Conservation (phyloP, 345 rosid genomes). For the Hevea brasiliensis region DNA sequence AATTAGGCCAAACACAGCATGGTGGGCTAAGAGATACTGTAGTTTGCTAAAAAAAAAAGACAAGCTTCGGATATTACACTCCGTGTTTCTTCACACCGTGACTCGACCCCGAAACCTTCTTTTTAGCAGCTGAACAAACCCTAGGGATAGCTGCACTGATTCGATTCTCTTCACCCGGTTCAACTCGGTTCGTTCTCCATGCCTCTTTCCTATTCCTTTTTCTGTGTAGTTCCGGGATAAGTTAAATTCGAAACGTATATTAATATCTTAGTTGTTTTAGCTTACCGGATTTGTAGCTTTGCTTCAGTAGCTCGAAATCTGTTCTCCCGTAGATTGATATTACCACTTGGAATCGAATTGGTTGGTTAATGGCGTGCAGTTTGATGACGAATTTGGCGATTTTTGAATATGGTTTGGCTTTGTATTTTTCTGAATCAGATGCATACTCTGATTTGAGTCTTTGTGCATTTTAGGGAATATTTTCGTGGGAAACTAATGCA, state of each 20-base stretch:
- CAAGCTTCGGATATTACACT: no score
- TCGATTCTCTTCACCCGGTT: not conserved
- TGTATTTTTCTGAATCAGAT: not conserved
- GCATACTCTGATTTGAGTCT: not conserved
- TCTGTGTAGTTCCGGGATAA: not conserved
- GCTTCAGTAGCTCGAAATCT: not conserved
- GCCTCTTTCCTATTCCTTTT: not conserved
- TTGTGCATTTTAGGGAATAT: not conserved
- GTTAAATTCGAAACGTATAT: not conserved
- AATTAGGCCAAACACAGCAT: no score
- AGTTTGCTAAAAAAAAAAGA: no score
- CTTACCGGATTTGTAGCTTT: not conserved
- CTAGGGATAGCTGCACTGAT: not conserved
- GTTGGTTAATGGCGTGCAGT: not conserved
- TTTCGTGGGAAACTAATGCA: slow-evolving; percentile 23
- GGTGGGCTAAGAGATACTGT: no score
- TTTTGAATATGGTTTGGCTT: not conserved
- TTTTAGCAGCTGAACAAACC: not conserved
- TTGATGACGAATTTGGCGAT: no score
- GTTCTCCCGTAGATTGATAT: not conserved
- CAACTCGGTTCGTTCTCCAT: slow-evolving; percentile 5
- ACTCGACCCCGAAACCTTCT: not conserved
- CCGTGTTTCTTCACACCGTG: not conserved
- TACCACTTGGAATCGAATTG: not conserved
- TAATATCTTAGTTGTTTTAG: not conserved